Evolutionary conservation across 2,329 filamentous ascomycete species (phyloP).

Genomic region (Aaosphaeria pasadenensis): DNA sequence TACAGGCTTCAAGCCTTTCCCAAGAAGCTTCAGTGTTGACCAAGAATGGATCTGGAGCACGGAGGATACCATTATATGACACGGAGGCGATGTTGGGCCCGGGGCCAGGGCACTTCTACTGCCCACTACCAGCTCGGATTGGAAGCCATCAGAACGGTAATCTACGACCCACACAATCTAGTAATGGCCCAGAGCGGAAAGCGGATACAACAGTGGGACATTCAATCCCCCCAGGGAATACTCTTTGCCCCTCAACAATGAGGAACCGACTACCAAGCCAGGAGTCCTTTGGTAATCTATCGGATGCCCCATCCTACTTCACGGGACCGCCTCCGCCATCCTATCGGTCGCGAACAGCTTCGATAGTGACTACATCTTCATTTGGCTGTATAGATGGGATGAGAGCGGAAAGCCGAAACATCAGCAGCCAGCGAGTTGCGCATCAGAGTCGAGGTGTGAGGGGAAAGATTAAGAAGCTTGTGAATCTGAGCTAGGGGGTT

Average conservation of each 20-base stretch:
- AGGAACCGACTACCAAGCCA: constrained; percentile 15
- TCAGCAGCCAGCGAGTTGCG: constrained; percentile 21
- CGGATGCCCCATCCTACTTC: constrained; percentile 31
- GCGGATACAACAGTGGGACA: neutral
- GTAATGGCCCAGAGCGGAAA: constrained; percentile 6
- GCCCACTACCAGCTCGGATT: no score
- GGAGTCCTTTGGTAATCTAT: constrained; percentile 29
- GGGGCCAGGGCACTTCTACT: neutral
- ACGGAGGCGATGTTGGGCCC: constrained; percentile 9
- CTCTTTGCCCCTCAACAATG: constrained; percentile 8
- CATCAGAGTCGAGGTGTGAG: constrained; percentile 18
- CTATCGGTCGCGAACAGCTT: constrained; percentile 28
- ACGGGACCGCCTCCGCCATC: constrained; percentile 31
- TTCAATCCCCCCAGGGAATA: no score
- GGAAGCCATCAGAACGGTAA: neutral
- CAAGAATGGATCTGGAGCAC: no score
- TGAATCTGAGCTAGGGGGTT: constrained; percentile 11
- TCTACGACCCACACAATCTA: neutral
- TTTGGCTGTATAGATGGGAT: constrained; percentile 36
- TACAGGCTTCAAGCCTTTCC: no score
- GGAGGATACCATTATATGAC: no score
- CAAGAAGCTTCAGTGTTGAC: no score
- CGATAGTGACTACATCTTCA: constrained; percentile 30
- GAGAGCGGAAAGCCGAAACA: constrained; percentile 21
- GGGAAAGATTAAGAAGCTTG: constrained; percentile 25